These are phyloP conservation scores for Dictyostelium intermedium DNA, from an alignment of 78 protist species.

Conservation along the genomic window DNA sequence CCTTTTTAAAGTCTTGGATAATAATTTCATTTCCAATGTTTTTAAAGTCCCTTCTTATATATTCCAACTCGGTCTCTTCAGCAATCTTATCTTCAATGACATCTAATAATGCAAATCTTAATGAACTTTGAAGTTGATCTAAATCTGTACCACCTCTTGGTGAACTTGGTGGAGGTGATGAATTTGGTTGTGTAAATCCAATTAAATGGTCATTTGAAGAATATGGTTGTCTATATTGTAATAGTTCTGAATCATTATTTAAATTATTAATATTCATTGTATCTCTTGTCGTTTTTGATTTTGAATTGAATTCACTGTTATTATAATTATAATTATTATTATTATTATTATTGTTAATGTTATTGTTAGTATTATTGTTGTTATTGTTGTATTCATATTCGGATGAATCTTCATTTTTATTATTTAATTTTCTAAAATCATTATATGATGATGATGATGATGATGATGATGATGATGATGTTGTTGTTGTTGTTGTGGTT, in stretches of 20 bases:
- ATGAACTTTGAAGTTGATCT: not conserved
- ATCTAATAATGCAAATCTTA: constrained; percentile 50
- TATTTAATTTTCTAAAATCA: not conserved
- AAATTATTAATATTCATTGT: not conserved
- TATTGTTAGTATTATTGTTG: not conserved
- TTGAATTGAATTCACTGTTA: not conserved
- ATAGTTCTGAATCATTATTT: not conserved
- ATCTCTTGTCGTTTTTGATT: not conserved
- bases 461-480: not conserved
- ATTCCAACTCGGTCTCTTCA: constrained; percentile 63
- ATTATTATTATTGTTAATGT: not conserved
- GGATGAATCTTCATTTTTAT: not conserved
- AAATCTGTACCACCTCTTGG: not conserved
- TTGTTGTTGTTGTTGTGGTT: not conserved
- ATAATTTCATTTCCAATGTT: constrained; percentile 32
- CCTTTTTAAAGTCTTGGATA: constrained; percentile 51
- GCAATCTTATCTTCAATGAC: constrained; percentile 65
- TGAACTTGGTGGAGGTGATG: not conserved
- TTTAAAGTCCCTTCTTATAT: constrained; percentile 44
- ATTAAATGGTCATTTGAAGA: not conserved
- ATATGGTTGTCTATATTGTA: not conserved
- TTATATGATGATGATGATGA: not conserved
- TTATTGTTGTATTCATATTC: not conserved
- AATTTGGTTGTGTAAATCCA: not conserved
- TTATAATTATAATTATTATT: not conserved